Base-by-base conservation (phyloP, 2,329 filamentous ascomycete genomes). In the Colletotrichum tamarilloi region DNA sequence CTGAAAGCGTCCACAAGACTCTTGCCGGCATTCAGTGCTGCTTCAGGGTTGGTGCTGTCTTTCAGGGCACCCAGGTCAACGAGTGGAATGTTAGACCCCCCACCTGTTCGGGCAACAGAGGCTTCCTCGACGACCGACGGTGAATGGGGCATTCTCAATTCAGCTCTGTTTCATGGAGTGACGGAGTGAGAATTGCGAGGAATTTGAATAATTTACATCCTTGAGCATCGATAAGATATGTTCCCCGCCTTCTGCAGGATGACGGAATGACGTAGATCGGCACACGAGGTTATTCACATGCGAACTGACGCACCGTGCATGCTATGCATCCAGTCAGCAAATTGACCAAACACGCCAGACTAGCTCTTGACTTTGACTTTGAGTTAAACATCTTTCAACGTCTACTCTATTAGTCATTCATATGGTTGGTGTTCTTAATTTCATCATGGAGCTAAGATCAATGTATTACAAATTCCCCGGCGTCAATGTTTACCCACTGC, bases 1-100 rank as follows among this genome's bases (percentile, higher is more conserved):
- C 77, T 78, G 58, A 82, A 83, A 1, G 81, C 81, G 28, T 79
- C 75, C 28, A 77, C 78, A 19, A 81, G 67, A 9, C 76, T 64
- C 12, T 71, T 70, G 3, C 76, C 76, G 0, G 73, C 49, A 28
- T 74, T 9, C 55, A 9, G 28, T 6, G 68, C 68, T 55, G 9
- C 46, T 24, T 59, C 14, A 8, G 30, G 19, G 3, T 42, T 19
- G 19, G 46, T 19, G 5, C 5, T 12, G 30, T 14, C n/a, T n/a
- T n/a, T 24, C 8, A 62, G 28, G 19, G 49, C 63, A n/a, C n/a
- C 5, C 7, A 67, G 28, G 30, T 62, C 57, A 52, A 71, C 22
- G 24, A 70, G n/a, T 35, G 64, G 57, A 5, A 62, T 71, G 32
- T 16, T 62, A 19, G 26, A 14, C 3, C 3, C 22, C 22, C 12